These are phyloP conservation scores for Paulownia fortunei DNA, from an alignment of 257 asterid genomes.

Conservation along the genomic window DNA sequence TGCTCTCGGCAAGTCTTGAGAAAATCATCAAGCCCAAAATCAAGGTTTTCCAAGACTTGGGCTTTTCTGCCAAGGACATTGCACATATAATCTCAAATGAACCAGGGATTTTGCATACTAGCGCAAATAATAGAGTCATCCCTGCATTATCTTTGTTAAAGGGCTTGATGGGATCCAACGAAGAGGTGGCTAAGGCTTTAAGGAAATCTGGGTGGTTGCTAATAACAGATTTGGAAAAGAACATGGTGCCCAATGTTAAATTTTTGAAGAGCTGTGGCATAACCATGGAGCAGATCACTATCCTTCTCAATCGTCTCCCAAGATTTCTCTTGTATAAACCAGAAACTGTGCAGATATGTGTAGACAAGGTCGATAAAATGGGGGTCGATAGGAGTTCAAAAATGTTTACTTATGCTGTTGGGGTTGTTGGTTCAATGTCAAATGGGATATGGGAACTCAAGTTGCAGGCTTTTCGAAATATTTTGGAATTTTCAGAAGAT, in stretches of 20 bases:
- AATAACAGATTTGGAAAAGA: constrained; percentile 30
- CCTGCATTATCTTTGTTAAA: constrained; percentile 39
- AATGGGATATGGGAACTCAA: constrained; percentile 31
- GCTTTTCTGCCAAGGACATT: constrained; percentile 33
- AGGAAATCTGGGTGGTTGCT: constrained; percentile 29
- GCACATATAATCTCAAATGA: constrained; percentile 29
- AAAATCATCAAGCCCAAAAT: constrained; percentile 45
- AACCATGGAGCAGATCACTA: constrained; percentile 24
- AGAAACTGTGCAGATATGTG: constrained; percentile 31
- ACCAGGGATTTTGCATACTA: constrained; percentile 34
- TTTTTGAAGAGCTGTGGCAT: constrained; percentile 43
- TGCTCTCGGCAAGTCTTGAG: constrained; percentile 28
- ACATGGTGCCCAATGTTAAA: constrained; percentile 41
- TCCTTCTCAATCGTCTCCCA: constrained; percentile 27
- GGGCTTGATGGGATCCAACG: constrained; percentile 38
- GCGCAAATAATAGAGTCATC: constrained; percentile 12
- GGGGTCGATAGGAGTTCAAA: constrained; percentile 35
- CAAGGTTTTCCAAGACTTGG: constrained; percentile 44
- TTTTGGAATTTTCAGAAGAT: constrained; percentile 40
- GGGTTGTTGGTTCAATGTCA: constrained; percentile 28
- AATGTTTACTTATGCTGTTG: constrained; percentile 34
- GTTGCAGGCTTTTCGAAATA: constrained; percentile 29
- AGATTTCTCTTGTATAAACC: constrained; percentile 33
- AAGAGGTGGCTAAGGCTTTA: constrained; percentile 36
- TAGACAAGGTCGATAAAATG: constrained; percentile 32